Conservation (phyloP, 1,139 yeast species). For the Suhomyces coccinellae region DNA sequence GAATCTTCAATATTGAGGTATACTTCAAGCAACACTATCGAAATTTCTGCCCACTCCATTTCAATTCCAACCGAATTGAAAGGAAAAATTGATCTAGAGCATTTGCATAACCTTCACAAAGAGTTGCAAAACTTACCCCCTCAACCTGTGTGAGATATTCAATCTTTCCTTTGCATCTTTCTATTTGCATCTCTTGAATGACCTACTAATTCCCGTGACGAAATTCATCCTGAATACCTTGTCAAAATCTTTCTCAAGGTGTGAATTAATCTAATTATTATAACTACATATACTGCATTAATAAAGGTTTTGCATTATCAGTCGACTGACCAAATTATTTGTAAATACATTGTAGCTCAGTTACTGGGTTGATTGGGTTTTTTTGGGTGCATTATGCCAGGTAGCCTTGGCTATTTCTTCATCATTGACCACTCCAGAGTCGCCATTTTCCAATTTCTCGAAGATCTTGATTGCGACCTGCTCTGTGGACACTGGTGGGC, state of each 20-base stretch:
- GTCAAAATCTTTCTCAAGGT: no score
- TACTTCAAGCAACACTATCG: slow-evolving; percentile 16
- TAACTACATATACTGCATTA: no score
- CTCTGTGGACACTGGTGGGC: slow-evolving; percentile 71
- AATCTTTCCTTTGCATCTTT: background rate
- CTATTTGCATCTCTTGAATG: no score
- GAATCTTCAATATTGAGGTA: slow-evolving; percentile 4
- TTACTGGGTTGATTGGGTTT: background rate
- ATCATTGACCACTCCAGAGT: slow-evolving; percentile 58
- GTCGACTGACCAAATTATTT: no score
- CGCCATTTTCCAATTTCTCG: slow-evolving; percentile 53
- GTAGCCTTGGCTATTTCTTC: slow-evolving; percentile 42
- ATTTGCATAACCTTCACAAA: slow-evolving; percentile 19
- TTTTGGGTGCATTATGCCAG: background rate
- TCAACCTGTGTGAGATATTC: background rate
- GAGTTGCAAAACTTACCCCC: slow-evolving; percentile 5
- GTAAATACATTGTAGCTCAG: no score
- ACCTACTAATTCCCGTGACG: no score
- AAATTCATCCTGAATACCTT: no score
- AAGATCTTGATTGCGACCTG: slow-evolving; percentile 62
- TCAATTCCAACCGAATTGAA: slow-evolving; percentile 26
- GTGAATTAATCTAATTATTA: no score
- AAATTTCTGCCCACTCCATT: slow-evolving; percentile 22
- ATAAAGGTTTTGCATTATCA: no score
- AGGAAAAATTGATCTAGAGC: slow-evolving; percentile 28